These are phyloP conservation scores for Irpex sp. DNA, from an alignment of 1,284 basidiomycete species.

Conservation along the genomic window DNA sequence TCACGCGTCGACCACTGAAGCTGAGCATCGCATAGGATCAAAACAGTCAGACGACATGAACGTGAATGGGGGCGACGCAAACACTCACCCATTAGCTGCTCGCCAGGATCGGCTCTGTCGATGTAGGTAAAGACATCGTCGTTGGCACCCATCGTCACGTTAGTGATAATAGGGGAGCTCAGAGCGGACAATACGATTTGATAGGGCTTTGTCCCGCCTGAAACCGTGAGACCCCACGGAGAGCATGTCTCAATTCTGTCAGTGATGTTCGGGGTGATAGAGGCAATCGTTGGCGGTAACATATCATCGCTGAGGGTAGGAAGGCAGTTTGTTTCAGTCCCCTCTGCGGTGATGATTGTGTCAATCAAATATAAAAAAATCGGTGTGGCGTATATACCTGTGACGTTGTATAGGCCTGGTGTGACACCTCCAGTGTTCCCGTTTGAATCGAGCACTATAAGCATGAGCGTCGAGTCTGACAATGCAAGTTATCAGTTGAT, in stretches of 20 bases:
- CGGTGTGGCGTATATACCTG: slow-evolving; percentile 1
- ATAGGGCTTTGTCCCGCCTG: slow-evolving; percentile 46
- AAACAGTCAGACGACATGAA: background rate
- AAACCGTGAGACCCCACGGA: slow-evolving; percentile 42
- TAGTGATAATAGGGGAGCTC: slow-evolving; percentile 38
- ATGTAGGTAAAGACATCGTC: slow-evolving; percentile 45
- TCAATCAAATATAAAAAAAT: slow-evolving; percentile 1
- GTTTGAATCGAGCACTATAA: slow-evolving; percentile 2
- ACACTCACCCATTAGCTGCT: slow-evolving; percentile 39
- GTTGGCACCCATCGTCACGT: slow-evolving; percentile 35
- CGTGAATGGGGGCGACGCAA: background rate
- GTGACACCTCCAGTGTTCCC: slow-evolving; percentile 2
- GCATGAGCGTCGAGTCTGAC: slow-evolving; percentile 3
- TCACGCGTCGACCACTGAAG: slow-evolving; percentile 38
- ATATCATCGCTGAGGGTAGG: slow-evolving; percentile 17
- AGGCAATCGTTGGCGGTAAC: slow-evolving; percentile 11
- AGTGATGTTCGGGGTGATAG: slow-evolving; percentile 36
- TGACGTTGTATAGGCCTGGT: slow-evolving; percentile 2
- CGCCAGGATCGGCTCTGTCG: slow-evolving; percentile 39
- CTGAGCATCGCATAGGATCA: slow-evolving; percentile 19
- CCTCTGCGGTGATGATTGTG: slow-evolving; percentile 23
- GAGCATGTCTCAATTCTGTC: slow-evolving; percentile 40
- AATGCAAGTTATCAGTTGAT: background rate
- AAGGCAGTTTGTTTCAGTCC: slow-evolving; percentile 35
- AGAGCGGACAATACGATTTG: slow-evolving; percentile 38